Percentiles rank a stretch among this genome's conserved stretches.
These are phyloP conservation scores for Penicillium sp. DNA, from an alignment of 2,329 filamentous ascomycete species.

Conservation along the genomic window DNA sequence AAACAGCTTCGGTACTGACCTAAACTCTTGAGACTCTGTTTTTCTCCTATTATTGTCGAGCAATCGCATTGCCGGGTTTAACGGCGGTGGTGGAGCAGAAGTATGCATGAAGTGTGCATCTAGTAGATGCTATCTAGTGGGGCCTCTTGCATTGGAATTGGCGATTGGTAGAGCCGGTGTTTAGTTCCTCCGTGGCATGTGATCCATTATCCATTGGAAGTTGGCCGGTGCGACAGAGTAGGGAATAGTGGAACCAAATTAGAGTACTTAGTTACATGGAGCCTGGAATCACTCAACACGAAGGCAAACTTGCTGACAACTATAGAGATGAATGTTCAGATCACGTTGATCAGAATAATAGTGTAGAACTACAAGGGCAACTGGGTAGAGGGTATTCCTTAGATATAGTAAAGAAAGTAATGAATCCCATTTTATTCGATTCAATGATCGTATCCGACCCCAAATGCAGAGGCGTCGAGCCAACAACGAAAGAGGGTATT, in stretches of 20 bases:
- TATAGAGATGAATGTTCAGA: not conserved
- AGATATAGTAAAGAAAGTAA: not conserved
- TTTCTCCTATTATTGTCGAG: no score
- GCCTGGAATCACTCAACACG: not conserved
- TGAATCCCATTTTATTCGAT: constrained; percentile 1
- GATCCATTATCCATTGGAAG: not conserved
- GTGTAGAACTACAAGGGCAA: no score
- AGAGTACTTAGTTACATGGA: no score
- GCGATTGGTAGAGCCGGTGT: constrained; percentile 1
- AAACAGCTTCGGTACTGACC: no score
- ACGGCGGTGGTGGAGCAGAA: no score
- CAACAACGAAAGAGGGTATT: constrained; percentile 10
- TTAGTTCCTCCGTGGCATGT: constrained; percentile 8
- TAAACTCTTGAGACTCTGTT: no score
- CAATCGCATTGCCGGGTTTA: no score
- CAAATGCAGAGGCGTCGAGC: constrained; percentile 10
- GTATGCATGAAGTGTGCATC: no score
- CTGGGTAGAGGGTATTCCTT: no score
- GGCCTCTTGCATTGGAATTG: no score
- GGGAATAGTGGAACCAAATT: no score
- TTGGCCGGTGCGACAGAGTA: not conserved
- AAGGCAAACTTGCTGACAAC: not conserved
- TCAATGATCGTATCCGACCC: constrained; percentile 5
- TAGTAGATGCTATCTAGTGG: not conserved
- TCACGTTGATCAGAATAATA: not conserved